These are phyloP conservation scores for Rhizodiscina lignyota DNA, from an alignment of 495 filamentous ascomycete species.

Conservation along the genomic window DNA sequence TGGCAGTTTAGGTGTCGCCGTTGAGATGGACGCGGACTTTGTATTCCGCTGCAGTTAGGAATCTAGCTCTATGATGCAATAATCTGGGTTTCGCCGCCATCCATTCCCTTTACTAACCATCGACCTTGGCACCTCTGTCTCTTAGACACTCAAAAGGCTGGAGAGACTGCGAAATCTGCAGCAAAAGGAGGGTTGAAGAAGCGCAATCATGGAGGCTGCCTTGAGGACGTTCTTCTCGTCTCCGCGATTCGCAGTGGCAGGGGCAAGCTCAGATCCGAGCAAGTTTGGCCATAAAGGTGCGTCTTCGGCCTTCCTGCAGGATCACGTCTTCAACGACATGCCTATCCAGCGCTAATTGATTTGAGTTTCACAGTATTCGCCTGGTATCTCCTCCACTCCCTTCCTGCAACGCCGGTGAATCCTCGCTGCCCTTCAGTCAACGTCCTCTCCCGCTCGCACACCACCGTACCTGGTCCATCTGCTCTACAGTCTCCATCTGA, in stretches of 20 bases:
- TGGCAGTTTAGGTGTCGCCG: too few species aligned
- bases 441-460: conserved; percentile 33
- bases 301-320: conserved; percentile 9
- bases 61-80: too few species aligned
- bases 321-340: neutral
- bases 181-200: neutral
- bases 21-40: too few species aligned
- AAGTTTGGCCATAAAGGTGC: conserved; percentile 89
- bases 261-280: conserved; percentile 62
- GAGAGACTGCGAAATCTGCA: too few species aligned
- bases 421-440: conserved; percentile 46
- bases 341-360: neutral
- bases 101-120: too few species aligned
- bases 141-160: too few species aligned
- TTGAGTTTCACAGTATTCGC: conserved; percentile 46
- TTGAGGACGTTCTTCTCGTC: conserved; percentile 71
- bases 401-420: conserved; percentile 72
- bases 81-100: too few species aligned
- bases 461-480: conserved; percentile 47
- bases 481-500: conserved; percentile 45
- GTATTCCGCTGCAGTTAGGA: too few species aligned
- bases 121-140: too few species aligned
- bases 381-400: conserved; percentile 67
- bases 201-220: conserved; percentile 30
- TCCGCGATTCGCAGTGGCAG: conserved; percentile 74